Base-by-base conservation (phyloP, 1,284 basidiomycete species). In the Sanghuangporus baumii region DNA sequence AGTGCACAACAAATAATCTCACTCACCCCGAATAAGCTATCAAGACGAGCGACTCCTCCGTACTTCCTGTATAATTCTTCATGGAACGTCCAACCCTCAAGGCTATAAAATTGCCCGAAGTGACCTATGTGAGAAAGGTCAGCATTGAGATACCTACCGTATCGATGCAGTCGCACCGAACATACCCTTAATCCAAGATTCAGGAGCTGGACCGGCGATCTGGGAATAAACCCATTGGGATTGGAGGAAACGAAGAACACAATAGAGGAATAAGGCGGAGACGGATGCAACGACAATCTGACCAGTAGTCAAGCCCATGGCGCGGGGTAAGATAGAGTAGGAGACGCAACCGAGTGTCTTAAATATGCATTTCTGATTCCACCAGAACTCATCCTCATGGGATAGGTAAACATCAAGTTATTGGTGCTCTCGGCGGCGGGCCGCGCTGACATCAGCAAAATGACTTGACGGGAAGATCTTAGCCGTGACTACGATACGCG, bases 11-110 rank as follows among this genome's bases (percentile, higher is more conserved):
- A n/a, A 41, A n/a, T 41, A 41, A 41, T 11, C 40, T 38, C 16
- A 31, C 68, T 36, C 59, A 73, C 71, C 1, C 71, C 70, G 18
- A 72, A 65, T 14, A 70, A 58, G 2, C 64, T 65, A 34, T 69
- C 50, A 11, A 73, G 37, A 26, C 61, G 68, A 12, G 61, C 46
- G 12, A 68, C 64, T 3, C 62, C 52, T 6, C 69, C 69, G 37
- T 70, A 72, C 2, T 64, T 66, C 18, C 65, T 65, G 6, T 48
- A 54, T 5, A 69, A 34, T 5, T 67, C 57, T 37, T 64, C 47
- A 31, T 69, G 48, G 50, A 71, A 72, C 11, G 55, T 64, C 69
- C 68, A 71, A 3, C 59, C 69, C 37, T 70, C 46, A 11, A 47
- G 61, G 8, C 31, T 11, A 23, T 23, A 34, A 52, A 41, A 4